Conservation (phyloP, 2,329 filamentous ascomycete genomes). For the Microdochium bolleyi region DNA sequence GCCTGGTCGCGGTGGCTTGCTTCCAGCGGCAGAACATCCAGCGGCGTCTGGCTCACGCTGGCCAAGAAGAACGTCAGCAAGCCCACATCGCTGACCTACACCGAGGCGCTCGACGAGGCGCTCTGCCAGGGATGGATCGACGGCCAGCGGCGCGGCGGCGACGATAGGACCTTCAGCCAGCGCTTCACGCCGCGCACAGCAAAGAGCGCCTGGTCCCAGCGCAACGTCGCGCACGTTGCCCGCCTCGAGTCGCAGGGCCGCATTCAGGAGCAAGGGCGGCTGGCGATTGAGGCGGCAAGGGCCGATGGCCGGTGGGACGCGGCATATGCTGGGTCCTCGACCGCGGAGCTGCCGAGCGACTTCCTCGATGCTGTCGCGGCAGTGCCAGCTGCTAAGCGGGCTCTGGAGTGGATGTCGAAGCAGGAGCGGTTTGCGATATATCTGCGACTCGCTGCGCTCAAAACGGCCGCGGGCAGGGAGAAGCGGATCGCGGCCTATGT, state of each 20-base stretch:
- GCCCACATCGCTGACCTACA: slow-evolving; percentile 18
- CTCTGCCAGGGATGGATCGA: slow-evolving; percentile 59
- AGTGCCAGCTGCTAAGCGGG: slow-evolving; percentile 10
- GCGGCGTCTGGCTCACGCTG: slow-evolving; percentile 18
- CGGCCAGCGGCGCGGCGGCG: slow-evolving; percentile 36
- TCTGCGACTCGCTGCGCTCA: slow-evolving; percentile 13
- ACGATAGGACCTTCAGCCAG: slow-evolving; percentile 41
- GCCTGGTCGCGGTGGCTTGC: slow-evolving; percentile 17
- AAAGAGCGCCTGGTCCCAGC: slow-evolving; percentile 49
- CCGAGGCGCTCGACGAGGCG: slow-evolving; percentile 45
- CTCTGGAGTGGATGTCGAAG: slow-evolving; percentile 8
- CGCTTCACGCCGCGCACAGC: slow-evolving; percentile 50
- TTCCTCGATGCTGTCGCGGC: slow-evolving; percentile 24
- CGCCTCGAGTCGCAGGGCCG: slow-evolving; percentile 33
- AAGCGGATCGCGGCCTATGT: slow-evolving; percentile 15
- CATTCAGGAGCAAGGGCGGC: slow-evolving; percentile 39
- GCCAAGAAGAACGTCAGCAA: slow-evolving; percentile 14
- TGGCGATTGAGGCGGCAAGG: slow-evolving; percentile 45
- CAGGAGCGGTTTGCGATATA: slow-evolving; percentile 14
- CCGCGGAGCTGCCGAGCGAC: slow-evolving; percentile 37
- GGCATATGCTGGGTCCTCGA: slow-evolving; percentile 44
- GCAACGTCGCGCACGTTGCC: slow-evolving; percentile 46
- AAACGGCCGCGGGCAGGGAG: slow-evolving; percentile 12
- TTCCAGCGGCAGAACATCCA: slow-evolving; percentile 10
- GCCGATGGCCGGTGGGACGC: slow-evolving; percentile 49